Conservation (phyloP, 2,329 filamentous ascomycete genomes). For the Arthrocladium fulminans region DNA sequence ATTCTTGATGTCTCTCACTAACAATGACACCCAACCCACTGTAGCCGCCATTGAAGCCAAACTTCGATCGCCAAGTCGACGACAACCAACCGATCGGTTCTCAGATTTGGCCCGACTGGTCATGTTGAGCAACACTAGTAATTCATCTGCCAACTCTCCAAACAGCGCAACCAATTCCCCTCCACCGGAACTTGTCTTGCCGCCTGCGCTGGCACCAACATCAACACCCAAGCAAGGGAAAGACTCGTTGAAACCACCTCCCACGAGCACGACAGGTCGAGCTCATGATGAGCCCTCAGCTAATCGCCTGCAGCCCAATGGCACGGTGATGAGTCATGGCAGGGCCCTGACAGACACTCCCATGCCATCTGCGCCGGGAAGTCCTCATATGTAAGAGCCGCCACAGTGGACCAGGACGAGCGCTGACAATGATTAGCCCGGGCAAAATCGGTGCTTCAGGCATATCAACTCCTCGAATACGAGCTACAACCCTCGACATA, state of each 20-base stretch:
- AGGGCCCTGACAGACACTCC: conserved; percentile 55
- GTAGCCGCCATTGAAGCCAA: conserved; percentile 5
- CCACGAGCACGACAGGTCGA: conserved; percentile 17
- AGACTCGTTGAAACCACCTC: conserved; percentile 19
- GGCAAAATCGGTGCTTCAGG: conserved; percentile 59
- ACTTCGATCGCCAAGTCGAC: not conserved
- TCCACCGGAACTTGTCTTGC: conserved; percentile 1
- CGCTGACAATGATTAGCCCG: conserved; percentile 11
- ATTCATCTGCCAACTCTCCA: not conserved
- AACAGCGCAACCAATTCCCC: conserved; percentile 6
- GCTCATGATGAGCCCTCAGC: conserved; percentile 7
- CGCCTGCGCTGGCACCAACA: not conserved
- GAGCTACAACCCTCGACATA: conserved; percentile 92
- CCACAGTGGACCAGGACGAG: not conserved
- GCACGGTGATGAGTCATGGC: conserved; percentile 34
- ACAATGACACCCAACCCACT: conserved; percentile 1
- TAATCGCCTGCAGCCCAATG: conserved; percentile 2
- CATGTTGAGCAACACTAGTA: conserved; percentile 8
- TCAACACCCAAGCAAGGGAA: not conserved
- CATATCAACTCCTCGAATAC: conserved; percentile 65
- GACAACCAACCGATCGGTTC: conserved; percentile 4
- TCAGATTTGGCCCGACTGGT: conserved; percentile 6
- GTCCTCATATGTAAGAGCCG: conserved; percentile 51
- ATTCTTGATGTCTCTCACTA: conserved; percentile 3
- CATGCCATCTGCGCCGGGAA: conserved; percentile 52